phyloP scores from a whole-genome alignment of 108 stramenopile genomes.

The Chaetoceros muelleri region DNA sequence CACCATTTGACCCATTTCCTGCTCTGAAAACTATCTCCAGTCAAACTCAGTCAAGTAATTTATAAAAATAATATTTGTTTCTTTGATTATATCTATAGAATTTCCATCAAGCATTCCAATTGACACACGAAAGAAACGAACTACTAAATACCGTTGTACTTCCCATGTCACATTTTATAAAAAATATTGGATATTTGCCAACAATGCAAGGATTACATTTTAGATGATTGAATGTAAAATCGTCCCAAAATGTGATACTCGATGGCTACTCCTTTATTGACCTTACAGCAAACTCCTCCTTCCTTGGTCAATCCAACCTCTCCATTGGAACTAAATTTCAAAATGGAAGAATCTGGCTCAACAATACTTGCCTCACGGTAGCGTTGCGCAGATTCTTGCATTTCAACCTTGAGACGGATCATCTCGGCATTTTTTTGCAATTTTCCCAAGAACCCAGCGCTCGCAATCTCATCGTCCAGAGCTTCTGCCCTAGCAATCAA shows the following conservation, averaged over 20 bases:
- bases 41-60: too few species aligned
- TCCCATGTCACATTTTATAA: too few species aligned
- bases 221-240: constrained; percentile 13
- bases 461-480: constrained; percentile 10
- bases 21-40: too few species aligned
- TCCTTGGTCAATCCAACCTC: constrained; percentile 62
- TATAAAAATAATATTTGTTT: too few species aligned
- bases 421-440: constrained; percentile 21
- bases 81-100: too few species aligned
- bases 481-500: constrained; percentile 19
- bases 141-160: too few species aligned
- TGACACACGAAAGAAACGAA: too few species aligned
- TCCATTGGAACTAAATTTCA: constrained; percentile 41
- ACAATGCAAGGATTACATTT: too few species aligned
- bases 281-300: constrained; percentile 70
- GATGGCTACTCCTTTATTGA: constrained; percentile 40
- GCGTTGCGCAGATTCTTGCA: constrained; percentile 23
- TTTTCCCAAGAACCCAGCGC: constrained; percentile 9
- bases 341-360: constrained; percentile 44
- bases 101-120: too few species aligned
- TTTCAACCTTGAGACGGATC: constrained; percentile 21
- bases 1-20: too few species aligned
- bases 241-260: constrained; percentile 74
- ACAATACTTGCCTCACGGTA: constrained; percentile 33
- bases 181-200: too few species aligned